A percentile compares a stretch with the other conserved stretches of the same genome.
Conservation (phyloP, 495 filamentous ascomycete species). For the Podospora pseudocomata region DNA sequence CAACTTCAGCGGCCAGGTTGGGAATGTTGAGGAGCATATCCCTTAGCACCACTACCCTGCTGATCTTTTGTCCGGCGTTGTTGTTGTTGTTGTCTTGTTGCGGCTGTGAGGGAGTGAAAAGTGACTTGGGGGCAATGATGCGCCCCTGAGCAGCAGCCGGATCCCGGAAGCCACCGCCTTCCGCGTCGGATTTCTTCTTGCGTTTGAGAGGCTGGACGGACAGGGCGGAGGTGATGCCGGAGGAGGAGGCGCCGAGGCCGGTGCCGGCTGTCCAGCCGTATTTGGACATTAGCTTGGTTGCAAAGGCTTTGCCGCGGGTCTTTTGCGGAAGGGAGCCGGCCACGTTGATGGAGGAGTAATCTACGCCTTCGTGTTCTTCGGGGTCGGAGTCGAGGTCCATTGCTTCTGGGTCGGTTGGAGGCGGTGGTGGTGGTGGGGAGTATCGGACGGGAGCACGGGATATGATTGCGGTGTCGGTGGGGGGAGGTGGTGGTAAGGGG, state of each 20-base stretch:
- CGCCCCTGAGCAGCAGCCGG: constrained; percentile 67
- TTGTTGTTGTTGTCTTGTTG: constrained; percentile 15
- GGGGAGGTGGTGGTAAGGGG: constrained; percentile 35
- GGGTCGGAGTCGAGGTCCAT: constrained; percentile 50
- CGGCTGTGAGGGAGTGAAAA: neutral
- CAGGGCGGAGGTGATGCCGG: constrained; percentile 79
- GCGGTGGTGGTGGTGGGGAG: constrained; percentile 57
- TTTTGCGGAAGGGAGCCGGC: constrained; percentile 64
- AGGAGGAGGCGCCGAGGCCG: constrained; percentile 74
- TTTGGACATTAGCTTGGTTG: constrained; percentile 80
- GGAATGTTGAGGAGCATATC: constrained; percentile 80
- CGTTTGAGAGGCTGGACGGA: constrained; percentile 78
- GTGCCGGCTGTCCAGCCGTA: constrained; percentile 88
- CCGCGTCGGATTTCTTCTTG: constrained; percentile 70
- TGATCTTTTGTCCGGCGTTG: constrained; percentile 56
- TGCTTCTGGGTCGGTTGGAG: constrained; percentile 47
- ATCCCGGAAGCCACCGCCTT: constrained; percentile 72
- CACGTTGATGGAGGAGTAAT: constrained; percentile 41
- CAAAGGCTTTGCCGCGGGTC: constrained; percentile 59
- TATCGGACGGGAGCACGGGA: constrained; percentile 87
- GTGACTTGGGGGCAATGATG: constrained; percentile 66
- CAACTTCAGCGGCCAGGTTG: constrained; percentile 61
- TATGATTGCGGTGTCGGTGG: constrained; percentile 51
- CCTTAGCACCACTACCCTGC: constrained; percentile 70
- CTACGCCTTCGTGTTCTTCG: constrained; percentile 31